phyloP scores from a whole-genome alignment of 306 rosid species.

The Canavalia gladiata region DNA sequence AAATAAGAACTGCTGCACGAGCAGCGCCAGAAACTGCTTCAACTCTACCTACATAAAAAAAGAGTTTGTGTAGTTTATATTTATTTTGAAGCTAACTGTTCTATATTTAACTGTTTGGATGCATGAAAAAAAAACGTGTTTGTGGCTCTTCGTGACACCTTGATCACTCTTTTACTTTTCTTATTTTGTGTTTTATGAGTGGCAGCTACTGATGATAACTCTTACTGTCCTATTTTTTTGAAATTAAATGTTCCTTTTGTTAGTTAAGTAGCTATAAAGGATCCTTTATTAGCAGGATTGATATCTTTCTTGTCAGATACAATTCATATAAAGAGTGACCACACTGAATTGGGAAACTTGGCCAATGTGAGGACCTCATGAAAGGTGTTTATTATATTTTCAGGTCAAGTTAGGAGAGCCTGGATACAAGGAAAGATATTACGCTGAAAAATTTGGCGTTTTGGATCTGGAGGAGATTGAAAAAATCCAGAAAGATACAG shows the following conservation, averaged over 20 bases:
- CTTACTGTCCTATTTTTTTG: slow-evolving; percentile 15
- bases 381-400: slow-evolving; percentile 39
- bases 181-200: slow-evolving; percentile 15
- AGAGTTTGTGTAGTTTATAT: neutral
- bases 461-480: slow-evolving; percentile 69
- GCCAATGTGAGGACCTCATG: slow-evolving; percentile 16
- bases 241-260: slow-evolving; percentile 25
- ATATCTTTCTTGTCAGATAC: slow-evolving; percentile 6
- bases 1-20: neutral
- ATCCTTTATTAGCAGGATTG: slow-evolving; percentile 28
- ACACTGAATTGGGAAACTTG: slow-evolving; percentile 16
- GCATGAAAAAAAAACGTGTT: neutral
- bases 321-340: slow-evolving; percentile 22
- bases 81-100: slow-evolving; percentile 21
- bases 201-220: slow-evolving; percentile 25
- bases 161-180: slow-evolving; percentile 23
- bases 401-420: slow-evolving; percentile 97
- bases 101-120: slow-evolving; percentile 27
- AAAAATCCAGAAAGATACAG: slow-evolving; percentile 66
- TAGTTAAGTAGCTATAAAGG: slow-evolving; percentile 1
- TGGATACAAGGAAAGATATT: slow-evolving; percentile 95
- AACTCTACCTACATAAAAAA: neutral
- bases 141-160: slow-evolving; percentile 20
- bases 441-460: slow-evolving; percentile 85
- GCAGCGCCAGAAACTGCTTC: neutral